Base-by-base conservation (phyloP, 2,329 filamentous ascomycete species). In the Coleophoma crateriformis region DNA sequence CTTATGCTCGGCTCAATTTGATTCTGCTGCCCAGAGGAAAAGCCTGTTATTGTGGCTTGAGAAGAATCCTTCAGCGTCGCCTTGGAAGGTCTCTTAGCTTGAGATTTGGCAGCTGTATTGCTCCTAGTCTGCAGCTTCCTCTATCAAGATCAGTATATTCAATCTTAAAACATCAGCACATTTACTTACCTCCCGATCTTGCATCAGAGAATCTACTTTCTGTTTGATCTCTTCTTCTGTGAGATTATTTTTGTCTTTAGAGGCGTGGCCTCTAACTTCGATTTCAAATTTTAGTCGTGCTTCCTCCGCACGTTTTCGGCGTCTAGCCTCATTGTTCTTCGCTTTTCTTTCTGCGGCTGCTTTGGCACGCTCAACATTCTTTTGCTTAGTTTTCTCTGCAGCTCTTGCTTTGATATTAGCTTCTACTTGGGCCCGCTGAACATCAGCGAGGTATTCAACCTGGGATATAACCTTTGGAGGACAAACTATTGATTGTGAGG, bases 131-230 rank as follows among this genome's bases (percentile, higher is more conserved):
- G 27, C 8, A 3, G 27, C 27, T 11, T 22, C 39, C 14, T 41
- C 11, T 41, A 17, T 19, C 12, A 17, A 41, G 19, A 10, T 41
- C 4, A 41, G 39, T 3, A 41, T 41, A 20, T 7, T 12, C 11
- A 17, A 22, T 7, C 39, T 19, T 7, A 22, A 8, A n/a, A 13
- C 7, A 22, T 17, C 7, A 20, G 13, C 13, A 17, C 7, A 22
- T 14, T 22, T 13, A 47, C 54, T 17, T 53, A 56, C 57, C 34
- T 52, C 47, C 39, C 54, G 50, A 19, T 50, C 48, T 17, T 46
- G 44, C 55, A 59, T 56, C 22, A 48, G 53, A 19, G 17, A 34
- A 10, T 54, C 54, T 14, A 59, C 34, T 33, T 57, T 17, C 1
- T 38, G 15, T 15, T 51, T 19, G 11, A 58, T n/a, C 4, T 47